Percentiles rank a stretch among this genome's conserved stretches.
These are phyloP conservation scores for Olyra latifolia DNA, from an alignment of 176 grass and related monocot species.

Conservation along the genomic window DNA sequence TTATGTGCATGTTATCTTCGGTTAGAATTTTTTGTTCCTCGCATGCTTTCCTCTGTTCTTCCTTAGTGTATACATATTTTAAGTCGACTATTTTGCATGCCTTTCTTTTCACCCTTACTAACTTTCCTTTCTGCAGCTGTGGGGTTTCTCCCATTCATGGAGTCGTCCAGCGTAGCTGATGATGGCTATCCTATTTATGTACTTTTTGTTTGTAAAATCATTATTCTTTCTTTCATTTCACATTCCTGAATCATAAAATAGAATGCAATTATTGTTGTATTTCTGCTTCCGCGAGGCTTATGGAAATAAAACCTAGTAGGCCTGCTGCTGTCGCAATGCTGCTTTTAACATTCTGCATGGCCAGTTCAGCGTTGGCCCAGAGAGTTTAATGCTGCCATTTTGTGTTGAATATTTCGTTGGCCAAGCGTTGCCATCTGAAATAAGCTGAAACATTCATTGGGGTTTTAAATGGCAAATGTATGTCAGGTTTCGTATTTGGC, in stretches of 20 bases:
- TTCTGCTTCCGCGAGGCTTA: too few species aligned
- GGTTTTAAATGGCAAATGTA: too few species aligned
- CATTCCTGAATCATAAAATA: background rate
- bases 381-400: too few species aligned
- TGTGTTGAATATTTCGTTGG: too few species aligned
- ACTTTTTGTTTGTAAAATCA: conserved; percentile 1
- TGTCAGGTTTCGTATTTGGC: too few species aligned
- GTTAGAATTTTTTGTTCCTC: background rate
- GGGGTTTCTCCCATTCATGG: conserved; percentile 41
- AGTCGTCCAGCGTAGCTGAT: background rate
- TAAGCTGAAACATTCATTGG: too few species aligned
- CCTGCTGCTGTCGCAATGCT: background rate
- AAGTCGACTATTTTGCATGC: background rate
- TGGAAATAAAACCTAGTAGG: too few species aligned
- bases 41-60: background rate
- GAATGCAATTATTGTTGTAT: too few species aligned
- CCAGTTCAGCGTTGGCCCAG: too few species aligned
- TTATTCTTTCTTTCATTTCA: background rate
- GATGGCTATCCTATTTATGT: background rate
- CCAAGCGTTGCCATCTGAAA: too few species aligned
- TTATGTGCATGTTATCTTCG: background rate
- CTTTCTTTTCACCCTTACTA: background rate
- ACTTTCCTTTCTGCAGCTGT: conserved; percentile 26
- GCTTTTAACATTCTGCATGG: background rate
- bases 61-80: background rate